Evolutionary conservation across 257 asterid genomes (phyloP).

Genomic region (Leonotis leonurus): DNA sequence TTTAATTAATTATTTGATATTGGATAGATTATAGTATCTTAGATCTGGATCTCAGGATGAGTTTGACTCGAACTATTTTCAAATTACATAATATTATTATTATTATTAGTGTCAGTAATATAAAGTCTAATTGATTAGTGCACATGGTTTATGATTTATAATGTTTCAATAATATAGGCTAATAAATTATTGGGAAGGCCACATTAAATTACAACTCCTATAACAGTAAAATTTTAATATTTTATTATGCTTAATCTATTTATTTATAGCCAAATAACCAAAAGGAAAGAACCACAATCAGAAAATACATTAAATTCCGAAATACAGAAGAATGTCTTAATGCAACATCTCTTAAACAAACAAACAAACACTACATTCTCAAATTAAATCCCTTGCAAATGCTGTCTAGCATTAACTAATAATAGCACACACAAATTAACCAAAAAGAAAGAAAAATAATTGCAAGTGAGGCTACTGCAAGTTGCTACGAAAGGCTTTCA

Average conservation of each 20-base stretch:
- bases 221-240: no score
- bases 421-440: constrained; percentile 2
- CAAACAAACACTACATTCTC: constrained; percentile 16
- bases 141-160: no score
- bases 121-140: no score
- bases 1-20: no score
- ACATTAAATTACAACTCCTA: no score
- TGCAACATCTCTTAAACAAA: background rate
- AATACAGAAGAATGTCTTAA: background rate
- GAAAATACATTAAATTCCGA: constrained; percentile 2
- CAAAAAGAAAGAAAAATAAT: background rate
- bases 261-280: background rate
- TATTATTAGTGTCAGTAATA: no score
- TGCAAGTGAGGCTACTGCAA: background rate
- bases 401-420: constrained; percentile 7
- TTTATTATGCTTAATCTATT: background rate
- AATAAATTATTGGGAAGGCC: no score
- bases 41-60: constrained; percentile 11
- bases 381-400: background rate
- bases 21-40: background rate
- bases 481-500: background rate
- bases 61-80: background rate
- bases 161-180: no score
- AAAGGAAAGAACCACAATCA: background rate
- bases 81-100: no score